Conservation (phyloP, 306 rosid species). For the Rosa lucieae region DNA sequence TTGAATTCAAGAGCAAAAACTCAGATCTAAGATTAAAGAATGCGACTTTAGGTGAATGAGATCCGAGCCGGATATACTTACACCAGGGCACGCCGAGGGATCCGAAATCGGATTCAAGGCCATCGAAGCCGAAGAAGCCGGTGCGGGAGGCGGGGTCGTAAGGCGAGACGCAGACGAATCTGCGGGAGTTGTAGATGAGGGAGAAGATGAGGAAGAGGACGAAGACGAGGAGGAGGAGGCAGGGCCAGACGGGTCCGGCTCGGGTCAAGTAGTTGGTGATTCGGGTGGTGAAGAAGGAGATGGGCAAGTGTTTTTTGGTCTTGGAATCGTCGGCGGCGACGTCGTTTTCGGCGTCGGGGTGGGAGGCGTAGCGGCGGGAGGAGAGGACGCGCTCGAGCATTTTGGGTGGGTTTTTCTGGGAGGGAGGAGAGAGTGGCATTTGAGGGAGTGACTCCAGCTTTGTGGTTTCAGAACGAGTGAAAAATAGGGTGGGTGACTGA, state of each 20-base stretch:
- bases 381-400: constrained; percentile 72
- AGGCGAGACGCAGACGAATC: constrained; percentile 73
- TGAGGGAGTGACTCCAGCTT: no score
- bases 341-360: constrained; percentile 20
- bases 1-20: neutral
- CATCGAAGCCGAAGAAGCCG: constrained; percentile 68
- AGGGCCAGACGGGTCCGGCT: constrained; percentile 40
- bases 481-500: neutral
- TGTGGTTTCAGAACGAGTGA: neutral
- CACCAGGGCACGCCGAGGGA: constrained; percentile 98
- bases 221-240: constrained; percentile 37
- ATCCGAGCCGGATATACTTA: constrained; percentile 47
- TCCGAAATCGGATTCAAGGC: constrained; percentile 86
- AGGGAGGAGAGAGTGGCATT: neutral
- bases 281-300: constrained; percentile 47
- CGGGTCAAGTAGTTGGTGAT: constrained; percentile 54
- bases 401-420: constrained; percentile 11
- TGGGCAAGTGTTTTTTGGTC: constrained; percentile 54
- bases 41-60: neutral
- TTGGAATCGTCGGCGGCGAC: constrained; percentile 52
- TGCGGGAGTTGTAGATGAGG: constrained; percentile 59
- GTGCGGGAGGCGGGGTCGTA: constrained; percentile 56
- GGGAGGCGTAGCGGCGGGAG: constrained; percentile 60
- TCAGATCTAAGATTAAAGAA: constrained; percentile 15
- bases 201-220: constrained; percentile 37